These are phyloP conservation scores for Dissophora globulifera DNA, from an alignment of 192 early-diverging fungal genomes.

Conservation along the genomic window DNA sequence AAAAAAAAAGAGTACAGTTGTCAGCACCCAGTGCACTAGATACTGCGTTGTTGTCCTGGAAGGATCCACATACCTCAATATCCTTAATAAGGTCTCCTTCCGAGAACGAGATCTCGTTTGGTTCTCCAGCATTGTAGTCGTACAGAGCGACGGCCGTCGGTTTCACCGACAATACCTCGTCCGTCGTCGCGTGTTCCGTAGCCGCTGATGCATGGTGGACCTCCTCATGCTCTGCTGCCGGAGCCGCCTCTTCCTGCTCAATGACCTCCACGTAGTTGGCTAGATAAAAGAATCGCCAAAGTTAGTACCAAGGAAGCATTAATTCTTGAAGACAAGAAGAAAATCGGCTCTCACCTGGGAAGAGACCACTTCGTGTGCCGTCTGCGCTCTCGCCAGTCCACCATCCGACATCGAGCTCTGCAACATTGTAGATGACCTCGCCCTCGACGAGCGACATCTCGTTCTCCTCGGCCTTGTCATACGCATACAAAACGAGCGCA, in stretches of 20 bases:
- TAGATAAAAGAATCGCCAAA: constrained; percentile 67
- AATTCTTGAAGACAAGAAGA: constrained; percentile 8
- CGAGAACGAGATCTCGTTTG: constrained; percentile 85
- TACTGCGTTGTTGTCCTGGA: neutral
- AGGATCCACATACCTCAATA: constrained; percentile 61
- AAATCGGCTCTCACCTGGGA: constrained; percentile 63
- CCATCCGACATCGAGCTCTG: constrained; percentile 91
- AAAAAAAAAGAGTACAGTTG: neutral
- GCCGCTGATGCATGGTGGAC: constrained; percentile 8
- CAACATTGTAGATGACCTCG: constrained; percentile 83
- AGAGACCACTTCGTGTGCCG: constrained; percentile 79
- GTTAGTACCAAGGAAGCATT: neutral
- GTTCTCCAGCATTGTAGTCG: constrained; percentile 87
- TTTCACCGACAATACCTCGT: constrained; percentile 39
- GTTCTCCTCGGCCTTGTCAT: constrained; percentile 82
- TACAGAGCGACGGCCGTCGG: constrained; percentile 73
- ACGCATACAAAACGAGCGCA: constrained; percentile 79
- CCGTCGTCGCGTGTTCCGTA: constrained; percentile 4
- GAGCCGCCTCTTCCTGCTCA: constrained; percentile 26
- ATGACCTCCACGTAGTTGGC: constrained; percentile 72
- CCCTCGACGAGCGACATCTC: constrained; percentile 88
- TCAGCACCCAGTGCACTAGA: no score
- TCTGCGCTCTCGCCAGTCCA: constrained; percentile 86
- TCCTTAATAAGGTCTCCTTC: constrained; percentile 80
- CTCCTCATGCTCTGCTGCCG: constrained; percentile 54